Evolutionary conservation across 208 protist species (phyloP).

Genomic region (Leishmania turanica): DNA sequence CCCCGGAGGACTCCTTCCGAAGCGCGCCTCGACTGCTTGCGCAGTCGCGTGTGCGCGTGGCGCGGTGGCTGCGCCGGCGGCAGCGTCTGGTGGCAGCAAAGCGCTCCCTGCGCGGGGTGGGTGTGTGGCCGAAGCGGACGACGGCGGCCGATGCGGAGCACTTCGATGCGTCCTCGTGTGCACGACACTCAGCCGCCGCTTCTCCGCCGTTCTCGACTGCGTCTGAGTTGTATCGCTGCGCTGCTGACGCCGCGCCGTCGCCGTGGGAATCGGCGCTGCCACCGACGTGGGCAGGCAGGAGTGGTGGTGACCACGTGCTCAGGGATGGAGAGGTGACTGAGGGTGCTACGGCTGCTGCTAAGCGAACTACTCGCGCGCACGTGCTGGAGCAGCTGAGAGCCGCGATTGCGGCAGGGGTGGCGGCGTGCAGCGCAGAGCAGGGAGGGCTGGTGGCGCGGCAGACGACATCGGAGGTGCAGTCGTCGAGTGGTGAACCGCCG

Average conservation of each 20-base stretch:
- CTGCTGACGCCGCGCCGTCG: constrained; percentile 21
- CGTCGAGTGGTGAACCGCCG: background rate
- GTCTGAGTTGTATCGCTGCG: constrained; percentile 9
- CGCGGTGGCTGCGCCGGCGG: constrained; percentile 26
- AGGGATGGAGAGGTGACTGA: background rate
- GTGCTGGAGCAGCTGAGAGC: constrained; percentile 7
- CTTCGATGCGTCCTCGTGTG: background rate
- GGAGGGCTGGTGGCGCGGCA: background rate
- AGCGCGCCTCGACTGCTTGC: constrained; percentile 14
- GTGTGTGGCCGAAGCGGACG: constrained; percentile 2
- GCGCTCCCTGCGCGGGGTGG: constrained; percentile 3
- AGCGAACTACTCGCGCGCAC: background rate
- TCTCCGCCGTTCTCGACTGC: background rate
- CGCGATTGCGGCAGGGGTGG: constrained; percentile 8
- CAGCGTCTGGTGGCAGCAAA: constrained; percentile 6
- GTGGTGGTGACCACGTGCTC: background rate
- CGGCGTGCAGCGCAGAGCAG: background rate
- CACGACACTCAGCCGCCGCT: background rate
- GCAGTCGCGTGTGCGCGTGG: constrained; percentile 19
- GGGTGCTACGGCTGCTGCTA: background rate
- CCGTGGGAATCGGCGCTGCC: constrained; percentile 46
- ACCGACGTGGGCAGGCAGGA: background rate
- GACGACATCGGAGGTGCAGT: background rate
- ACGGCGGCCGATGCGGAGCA: background rate
- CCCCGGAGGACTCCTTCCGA: constrained; percentile 15